Conservation (phyloP, 257 asterid genomes). For the Eustoma russellianum region DNA sequence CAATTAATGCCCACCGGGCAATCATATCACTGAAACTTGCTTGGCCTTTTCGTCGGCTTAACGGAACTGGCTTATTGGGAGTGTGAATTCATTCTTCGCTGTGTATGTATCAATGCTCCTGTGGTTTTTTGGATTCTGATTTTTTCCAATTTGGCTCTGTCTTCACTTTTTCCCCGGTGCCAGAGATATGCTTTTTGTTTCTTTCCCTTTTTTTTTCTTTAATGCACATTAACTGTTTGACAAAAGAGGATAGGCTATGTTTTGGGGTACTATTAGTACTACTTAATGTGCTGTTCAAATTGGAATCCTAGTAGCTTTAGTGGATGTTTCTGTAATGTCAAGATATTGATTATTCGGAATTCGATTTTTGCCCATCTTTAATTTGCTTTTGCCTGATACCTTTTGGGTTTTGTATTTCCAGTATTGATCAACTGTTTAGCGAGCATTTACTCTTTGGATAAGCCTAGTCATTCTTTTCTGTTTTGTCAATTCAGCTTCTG, state of each 20-base stretch:
- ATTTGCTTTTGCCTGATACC: constrained; percentile 5
- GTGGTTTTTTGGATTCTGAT: constrained; percentile 1
- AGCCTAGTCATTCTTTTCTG: constrained; percentile 1
- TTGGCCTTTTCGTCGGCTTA: background rate
- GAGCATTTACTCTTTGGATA: background rate
- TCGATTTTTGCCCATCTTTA: constrained; percentile 1
- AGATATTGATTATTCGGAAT: background rate
- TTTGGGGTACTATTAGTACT: too few species aligned
- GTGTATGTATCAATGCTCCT: background rate
- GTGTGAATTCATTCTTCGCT: background rate
- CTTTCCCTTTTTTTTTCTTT: too few species aligned
- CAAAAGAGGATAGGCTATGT: too few species aligned
- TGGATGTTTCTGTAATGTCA: background rate
- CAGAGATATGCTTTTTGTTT: too few species aligned
- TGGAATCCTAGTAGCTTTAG: too few species aligned
- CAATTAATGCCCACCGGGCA: background rate
- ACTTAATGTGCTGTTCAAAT: too few species aligned
- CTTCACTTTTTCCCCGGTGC: too few species aligned
- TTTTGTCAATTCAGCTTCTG: constrained; percentile 7
- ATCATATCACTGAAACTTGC: background rate
- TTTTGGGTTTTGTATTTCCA: constrained; percentile 1
- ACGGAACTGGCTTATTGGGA: background rate
- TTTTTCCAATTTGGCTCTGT: background rate
- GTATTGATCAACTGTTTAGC: background rate
- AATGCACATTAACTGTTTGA: too few species aligned